phyloP scores from a whole-genome alignment of 495 filamentous ascomycete species.

The Apiosordaria backusii region DNA sequence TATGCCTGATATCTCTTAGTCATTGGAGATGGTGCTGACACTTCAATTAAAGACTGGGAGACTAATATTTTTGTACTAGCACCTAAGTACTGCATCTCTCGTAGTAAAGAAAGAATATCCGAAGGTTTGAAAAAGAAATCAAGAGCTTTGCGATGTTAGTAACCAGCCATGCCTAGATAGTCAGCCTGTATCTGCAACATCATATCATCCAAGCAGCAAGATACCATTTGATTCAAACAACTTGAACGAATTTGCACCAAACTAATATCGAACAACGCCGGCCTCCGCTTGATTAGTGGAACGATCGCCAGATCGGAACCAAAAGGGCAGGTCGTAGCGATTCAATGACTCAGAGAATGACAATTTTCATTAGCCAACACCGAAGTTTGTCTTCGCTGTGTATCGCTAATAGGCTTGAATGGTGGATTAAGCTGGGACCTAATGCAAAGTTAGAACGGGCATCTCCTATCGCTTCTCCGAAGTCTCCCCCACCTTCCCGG shows the following conservation, averaged over 20 bases:
- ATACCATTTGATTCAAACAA: background rate
- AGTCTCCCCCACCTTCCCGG: background rate
- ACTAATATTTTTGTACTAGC: no score
- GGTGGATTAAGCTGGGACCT: background rate
- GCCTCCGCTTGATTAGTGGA: background rate
- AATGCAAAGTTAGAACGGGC: background rate
- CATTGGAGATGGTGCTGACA: no score
- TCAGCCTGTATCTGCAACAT: no score
- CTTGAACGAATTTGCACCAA: no score
- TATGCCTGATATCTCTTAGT: no score
- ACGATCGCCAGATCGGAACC: background rate
- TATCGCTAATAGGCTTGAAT: background rate
- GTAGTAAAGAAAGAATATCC: no score
- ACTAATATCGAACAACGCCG: background rate
- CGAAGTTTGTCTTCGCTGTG: background rate
- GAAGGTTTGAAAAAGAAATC: no score
- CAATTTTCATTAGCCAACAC: background rate
- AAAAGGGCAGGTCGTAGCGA: background rate
- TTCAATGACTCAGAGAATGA: background rate
- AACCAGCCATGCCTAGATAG: no score
- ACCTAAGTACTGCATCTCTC: no score
- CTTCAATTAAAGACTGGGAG: no score
- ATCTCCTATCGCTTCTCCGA: background rate
- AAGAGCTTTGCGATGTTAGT: no score
- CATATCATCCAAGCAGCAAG: no score